Evolutionary conservation across 257 asterid species (phyloP).

Genomic region (Cordia subcordata): DNA sequence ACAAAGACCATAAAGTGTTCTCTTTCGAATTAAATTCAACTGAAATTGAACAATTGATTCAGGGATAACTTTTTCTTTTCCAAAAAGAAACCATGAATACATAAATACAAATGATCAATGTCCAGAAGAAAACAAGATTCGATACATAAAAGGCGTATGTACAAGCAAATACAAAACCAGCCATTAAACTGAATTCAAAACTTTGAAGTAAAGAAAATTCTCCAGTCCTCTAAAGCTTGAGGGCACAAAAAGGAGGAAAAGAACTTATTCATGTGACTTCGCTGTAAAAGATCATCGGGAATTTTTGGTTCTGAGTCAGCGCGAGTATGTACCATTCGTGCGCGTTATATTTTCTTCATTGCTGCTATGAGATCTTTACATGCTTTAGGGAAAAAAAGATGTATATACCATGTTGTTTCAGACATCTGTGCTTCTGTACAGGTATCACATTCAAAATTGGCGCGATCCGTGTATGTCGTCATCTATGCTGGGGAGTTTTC

Average conservation of each 20-base stretch:
- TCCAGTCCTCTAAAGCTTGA: background rate
- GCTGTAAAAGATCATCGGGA: background rate
- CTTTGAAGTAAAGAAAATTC: background rate
- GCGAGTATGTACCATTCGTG: background rate
- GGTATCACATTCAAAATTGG: slow-evolving; percentile 1
- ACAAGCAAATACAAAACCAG: background rate
- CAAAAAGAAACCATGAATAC: background rate
- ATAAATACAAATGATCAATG: background rate
- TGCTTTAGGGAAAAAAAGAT: background rate
- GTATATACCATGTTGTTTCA: background rate
- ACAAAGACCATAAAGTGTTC: too few species aligned
- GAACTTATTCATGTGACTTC: background rate
- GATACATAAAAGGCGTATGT: too few species aligned
- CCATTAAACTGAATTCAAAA: background rate
- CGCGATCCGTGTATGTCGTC: background rate
- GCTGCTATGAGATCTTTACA: background rate
- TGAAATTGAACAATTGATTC: too few species aligned
- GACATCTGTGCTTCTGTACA: slow-evolving; percentile 12
- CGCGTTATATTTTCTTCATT: too few species aligned
- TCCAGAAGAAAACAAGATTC: background rate
- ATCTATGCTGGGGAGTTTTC: slow-evolving; percentile 6
- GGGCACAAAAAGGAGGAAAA: background rate
- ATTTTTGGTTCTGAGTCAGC: too few species aligned
- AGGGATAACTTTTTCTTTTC: background rate
- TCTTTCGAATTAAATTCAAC: too few species aligned